Conservation (phyloP, 768 basidiomycete genomes). For the Pulveroboletus ravenelii region DNA sequence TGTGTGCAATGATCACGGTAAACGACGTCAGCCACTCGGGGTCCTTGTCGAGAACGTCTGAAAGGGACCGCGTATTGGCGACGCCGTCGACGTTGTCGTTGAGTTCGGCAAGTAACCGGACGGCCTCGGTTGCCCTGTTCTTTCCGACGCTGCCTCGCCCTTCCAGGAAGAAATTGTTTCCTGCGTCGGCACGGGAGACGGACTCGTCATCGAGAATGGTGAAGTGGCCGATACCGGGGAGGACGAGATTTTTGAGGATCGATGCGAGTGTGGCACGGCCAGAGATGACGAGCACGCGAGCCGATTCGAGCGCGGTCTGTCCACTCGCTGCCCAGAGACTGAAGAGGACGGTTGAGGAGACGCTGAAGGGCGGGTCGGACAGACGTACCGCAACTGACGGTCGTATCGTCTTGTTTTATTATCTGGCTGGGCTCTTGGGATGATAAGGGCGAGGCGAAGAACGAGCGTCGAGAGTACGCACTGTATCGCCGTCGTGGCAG, state of each 20-base stretch:
- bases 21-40: conserved; percentile 56
- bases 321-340: conserved; percentile 94
- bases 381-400: conserved; percentile 79
- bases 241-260: conserved; percentile 92
- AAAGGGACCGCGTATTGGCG: conserved; percentile 53
- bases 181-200: conserved; percentile 73
- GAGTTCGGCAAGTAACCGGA: conserved; percentile 72
- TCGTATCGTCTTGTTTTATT: conserved; percentile 89
- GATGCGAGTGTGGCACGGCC: conserved; percentile 82
- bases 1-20: conserved; percentile 82
- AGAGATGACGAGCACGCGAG: conserved; percentile 77
- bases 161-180: conserved; percentile 95
- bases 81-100: conserved; percentile 80
- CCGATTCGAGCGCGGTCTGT: conserved; percentile 81
- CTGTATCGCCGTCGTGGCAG: conserved; percentile 40
- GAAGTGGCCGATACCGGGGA: conserved; percentile 95
- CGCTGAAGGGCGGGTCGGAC: neutral
- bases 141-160: conserved; percentile 73
- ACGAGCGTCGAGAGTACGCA: conserved; percentile 18
- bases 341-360: neutral
- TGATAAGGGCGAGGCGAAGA: neutral
- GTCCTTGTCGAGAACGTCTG: conserved; percentile 51
- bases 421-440: conserved; percentile 62
- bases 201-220: conserved; percentile 72
- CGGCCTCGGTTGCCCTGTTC: conserved; percentile 74